Evolutionary conservation across 495 filamentous ascomycete genomes (phyloP).

Genomic region (Apiosordaria backusii): DNA sequence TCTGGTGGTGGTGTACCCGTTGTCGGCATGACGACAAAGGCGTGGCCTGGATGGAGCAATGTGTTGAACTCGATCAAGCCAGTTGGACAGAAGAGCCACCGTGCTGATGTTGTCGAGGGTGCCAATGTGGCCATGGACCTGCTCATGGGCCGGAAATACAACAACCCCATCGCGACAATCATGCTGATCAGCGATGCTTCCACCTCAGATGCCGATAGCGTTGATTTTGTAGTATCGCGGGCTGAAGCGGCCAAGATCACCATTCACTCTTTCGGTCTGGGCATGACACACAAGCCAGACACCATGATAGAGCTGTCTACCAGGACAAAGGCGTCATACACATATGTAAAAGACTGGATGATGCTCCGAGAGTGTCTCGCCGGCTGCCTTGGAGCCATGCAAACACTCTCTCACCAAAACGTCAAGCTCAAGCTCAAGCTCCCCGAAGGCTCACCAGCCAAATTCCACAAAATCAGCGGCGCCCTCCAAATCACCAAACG

Average conservation of each 20-base stretch:
- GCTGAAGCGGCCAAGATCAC: conserved; percentile 98
- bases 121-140: conserved; percentile 99
- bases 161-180: conserved; percentile 94
- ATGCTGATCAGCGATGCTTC: conserved; percentile 98
- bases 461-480: conserved; percentile 97
- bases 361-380: conserved; percentile 97
- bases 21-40: conserved; percentile 96
- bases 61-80: conserved; percentile 86
- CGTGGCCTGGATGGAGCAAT: conserved; percentile 87
- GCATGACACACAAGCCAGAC: conserved; percentile 96
- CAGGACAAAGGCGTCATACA: conserved; percentile 93
- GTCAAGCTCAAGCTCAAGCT: conserved; percentile 93
- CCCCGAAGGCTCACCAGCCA: conserved; percentile 94
- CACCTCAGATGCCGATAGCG: conserved; percentile 92
- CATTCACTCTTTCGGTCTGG: conserved; percentile 95
- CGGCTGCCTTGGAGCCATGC: conserved; percentile 88
- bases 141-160: conserved; percentile 94
- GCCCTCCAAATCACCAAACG: conserved; percentile 96
- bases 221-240: conserved; percentile 97
- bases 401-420: conserved; percentile 97
- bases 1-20: conserved; percentile 89
- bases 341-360: conserved; percentile 99
- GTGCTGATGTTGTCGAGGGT: conserved; percentile 95
- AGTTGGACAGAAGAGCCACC: conserved; percentile 92
- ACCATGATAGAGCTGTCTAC: conserved; percentile 98